Evolutionary conservation across 345 rosid genomes (phyloP).

Genomic region (Brassica rapa): DNA sequence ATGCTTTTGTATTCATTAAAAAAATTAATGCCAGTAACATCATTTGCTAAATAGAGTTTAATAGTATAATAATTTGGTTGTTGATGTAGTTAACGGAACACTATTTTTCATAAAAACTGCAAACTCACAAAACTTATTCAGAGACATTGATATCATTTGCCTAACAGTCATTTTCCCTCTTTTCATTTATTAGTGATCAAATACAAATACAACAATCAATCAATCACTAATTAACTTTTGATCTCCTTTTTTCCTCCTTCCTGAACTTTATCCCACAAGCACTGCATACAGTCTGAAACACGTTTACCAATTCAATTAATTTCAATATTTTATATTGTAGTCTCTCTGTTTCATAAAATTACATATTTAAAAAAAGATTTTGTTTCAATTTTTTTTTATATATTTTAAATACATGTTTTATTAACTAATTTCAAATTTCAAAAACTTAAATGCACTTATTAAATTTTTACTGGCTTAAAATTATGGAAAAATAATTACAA

Average conservation of each 20-base stretch:
- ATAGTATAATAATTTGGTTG: no score
- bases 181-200: neutral
- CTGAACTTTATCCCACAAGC: constrained; percentile 43
- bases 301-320: neutral
- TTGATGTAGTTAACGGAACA: no score
- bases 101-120: neutral
- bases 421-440: no score
- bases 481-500: no score
- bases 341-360: no score
- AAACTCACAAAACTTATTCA: neutral
- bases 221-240: neutral
- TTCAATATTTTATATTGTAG: neutral
- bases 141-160: neutral
- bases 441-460: no score
- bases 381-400: no score
- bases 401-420: no score
- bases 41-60: no score
- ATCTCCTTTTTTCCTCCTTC: constrained; percentile 28
- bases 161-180: neutral
- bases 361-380: no score
- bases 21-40: neutral
- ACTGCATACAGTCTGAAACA: constrained; percentile 34
- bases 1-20: no score
- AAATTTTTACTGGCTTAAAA: no score
- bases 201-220: neutral